Base-by-base conservation (phyloP, 2,329 filamentous ascomycete species). In the Elsinoe australis region DNA sequence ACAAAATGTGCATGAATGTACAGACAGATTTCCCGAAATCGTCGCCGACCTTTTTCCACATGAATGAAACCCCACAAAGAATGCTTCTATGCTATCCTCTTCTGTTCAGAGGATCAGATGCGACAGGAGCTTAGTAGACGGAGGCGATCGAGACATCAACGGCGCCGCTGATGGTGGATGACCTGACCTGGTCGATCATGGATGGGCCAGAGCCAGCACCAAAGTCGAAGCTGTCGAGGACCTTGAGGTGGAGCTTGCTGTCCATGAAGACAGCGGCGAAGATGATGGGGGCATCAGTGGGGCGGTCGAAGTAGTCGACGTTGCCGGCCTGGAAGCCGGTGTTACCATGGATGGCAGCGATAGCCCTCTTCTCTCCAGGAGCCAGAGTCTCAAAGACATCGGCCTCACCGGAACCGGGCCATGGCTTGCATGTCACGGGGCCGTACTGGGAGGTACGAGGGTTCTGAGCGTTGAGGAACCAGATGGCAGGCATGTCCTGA, bases 381-480 rank as follows among this genome's bases (percentile, higher is more conserved):
- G 74, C 71, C 32, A 89, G 76, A 18, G 85, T 73, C 67, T 89
- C 85, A 58, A 83, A 80, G 47, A 88, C 72, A 59, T 90, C 85
- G 53, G 84, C 77, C 67, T 90, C 85, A 57, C 83, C 84, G 61
- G 85, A 88, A 29, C 78, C 79, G 9, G 64, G 65, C 83, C 83
- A 88, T 72, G 85, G 89, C 51, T 78, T 84, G 71, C 85, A 89
- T 2, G 67, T 64, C 5, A 68, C 62, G 39, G 69, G 67, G 53
- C 73, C 73, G 67, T 88, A 88, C 63, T 88, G 83, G 4, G 75
- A 68, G 4, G 82, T 80, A 52, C 80, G 79, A 19, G 83, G 79
- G 52, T 89, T 85, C 52, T 78, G 73, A 14, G 78, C 80, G 66
- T 89, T 89, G 52, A 89, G 75, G 42, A 82, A 69, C 85, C 85